phyloP scores from a whole-genome alignment of 768 basidiomycete genomes.

The Lentinula detonsa region DNA sequence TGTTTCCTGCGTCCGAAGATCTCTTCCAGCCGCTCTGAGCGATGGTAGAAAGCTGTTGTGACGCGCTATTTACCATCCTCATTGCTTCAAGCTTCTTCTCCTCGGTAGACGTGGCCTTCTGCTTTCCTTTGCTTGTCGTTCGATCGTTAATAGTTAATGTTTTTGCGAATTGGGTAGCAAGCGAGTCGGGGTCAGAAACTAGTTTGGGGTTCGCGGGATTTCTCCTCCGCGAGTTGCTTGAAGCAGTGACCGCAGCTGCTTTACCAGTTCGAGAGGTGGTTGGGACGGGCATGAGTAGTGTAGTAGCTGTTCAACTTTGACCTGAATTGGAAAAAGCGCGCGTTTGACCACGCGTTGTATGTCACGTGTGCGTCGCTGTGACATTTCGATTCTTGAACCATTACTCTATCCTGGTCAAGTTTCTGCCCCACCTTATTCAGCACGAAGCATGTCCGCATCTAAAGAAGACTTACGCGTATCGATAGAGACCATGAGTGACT shows the following conservation, averaged over 20 bases:
- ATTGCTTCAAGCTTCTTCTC: conserved; percentile 43
- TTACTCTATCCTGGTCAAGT: not conserved
- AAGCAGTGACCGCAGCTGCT: not conserved
- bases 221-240: not conserved
- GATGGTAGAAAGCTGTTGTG: conserved; percentile 47
- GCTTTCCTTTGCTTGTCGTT: conserved; percentile 20
- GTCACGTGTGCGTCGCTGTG: not conserved
- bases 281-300: not conserved
- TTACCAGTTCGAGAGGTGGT: not conserved
- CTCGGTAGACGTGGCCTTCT: conserved; percentile 23
- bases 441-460: not conserved
- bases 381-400: not conserved
- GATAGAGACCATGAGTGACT: conserved; percentile 1
- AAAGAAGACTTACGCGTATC: conserved; percentile 4
- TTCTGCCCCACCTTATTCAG: not conserved
- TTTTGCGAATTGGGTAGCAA: conserved; percentile 23
- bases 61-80: conserved; percentile 57
- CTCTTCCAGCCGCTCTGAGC: conserved; percentile 60
- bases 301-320: not conserved
- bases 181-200: conserved; percentile 13
- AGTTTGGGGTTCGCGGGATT: not conserved
- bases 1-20: conserved; percentile 18
- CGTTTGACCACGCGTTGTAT: not conserved
- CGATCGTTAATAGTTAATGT: conserved; percentile 20
- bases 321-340: not conserved